Evolutionary conservation across 1,284 basidiomycete genomes (phyloP), one percentile per base, ranked within the genome.

Genomic region (Caloboletus firmus): DNA sequence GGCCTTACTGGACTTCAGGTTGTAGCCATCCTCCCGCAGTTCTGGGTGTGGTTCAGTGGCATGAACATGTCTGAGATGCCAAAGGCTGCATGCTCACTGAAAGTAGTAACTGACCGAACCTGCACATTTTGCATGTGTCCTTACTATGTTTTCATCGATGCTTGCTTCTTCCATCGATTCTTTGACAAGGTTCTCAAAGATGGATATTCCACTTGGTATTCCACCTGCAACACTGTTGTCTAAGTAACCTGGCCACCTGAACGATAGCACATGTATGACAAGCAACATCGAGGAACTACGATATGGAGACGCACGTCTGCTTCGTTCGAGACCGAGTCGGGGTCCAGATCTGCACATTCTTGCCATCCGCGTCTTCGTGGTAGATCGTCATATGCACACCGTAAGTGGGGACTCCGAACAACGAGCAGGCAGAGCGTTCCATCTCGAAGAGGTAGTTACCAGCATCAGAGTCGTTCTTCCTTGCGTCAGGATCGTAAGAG

Each of bases 81-180:
- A 24, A 46, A 18, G 2, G 26, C 30, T 43, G 28, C 45, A 34
- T 20, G 59, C 71, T 69, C 62, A 87, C 87, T 80, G 76, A 69
- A 76, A 77, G 71, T 85, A 89, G 69, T 91, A 91, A 61, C 83
- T 87, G 47, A 90, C 71, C 5, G 78, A 76, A 5, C 87, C 85
- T n/a, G 77, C 81, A 30, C 78, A 70, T 61, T 79, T 85, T 18
- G 87, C 76, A 57, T 85, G 71, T 40, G 75, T 72, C 44, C 78
- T 73, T 2, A 91, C 84, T 32, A 93, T 65, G 12, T 77, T 69
- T 50, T 85, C 83, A 1, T 80, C 75, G 20, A 97, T 78, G 60
- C 85, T 91, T 15, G 93, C 95, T 71, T 98, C 95, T 67, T 98
- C 95, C 77, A 86, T 87, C 59, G 92, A 90, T 72, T 99, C 96